Evolutionary conservation across 2,329 filamentous ascomycete genomes (phyloP), one percentile per base, ranked within the genome.

Genomic region (Parascedosporium putredinis): DNA sequence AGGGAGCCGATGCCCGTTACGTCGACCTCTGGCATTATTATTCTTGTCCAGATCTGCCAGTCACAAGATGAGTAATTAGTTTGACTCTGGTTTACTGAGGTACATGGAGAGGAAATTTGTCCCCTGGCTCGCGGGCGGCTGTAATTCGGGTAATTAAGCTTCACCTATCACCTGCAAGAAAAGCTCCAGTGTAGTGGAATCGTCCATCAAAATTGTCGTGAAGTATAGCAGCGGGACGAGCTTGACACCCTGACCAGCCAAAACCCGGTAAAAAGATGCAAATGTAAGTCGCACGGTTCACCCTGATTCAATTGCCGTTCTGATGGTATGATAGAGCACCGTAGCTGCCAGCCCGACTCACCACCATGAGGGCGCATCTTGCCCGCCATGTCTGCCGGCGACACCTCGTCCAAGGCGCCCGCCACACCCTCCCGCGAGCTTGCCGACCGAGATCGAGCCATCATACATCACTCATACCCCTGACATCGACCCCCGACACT

Each of bases 311-410:
- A 47, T 47, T 47, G 45, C n/a, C 20, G 16, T 18, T n/a, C 45
- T 47, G 23, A 47, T 33, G 18, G 5, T 33, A 25, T 40, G 25
- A 29, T 16, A 47, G 45, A 47, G n/a, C 36, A 20, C 33, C 12
- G 45, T 18, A 23, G 24, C 14, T 24, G 9, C 12, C 34, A 47
- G 45, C 22, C 31, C 20, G 52, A 51, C 47, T 54, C 53, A 20
- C 52, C 61, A 69, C 56, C 57, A 72, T 72, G 69, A 69, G 69
- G 67, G 66, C 67, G 60, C 63, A 64, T 55, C 56, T 71, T 57
- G 67, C 67, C 64, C 67, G 67, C 56, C 66, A 71, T 64, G 67
- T 66, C 61, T 67, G 61, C 60, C 65, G 66, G 57, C 60, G 67
- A 55, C 60, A 68, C 53, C 58, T 64, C 58, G 58, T 60, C 56